Base-by-base conservation (phyloP, 768 basidiomycete genomes). In the Calocybe indica region DNA sequence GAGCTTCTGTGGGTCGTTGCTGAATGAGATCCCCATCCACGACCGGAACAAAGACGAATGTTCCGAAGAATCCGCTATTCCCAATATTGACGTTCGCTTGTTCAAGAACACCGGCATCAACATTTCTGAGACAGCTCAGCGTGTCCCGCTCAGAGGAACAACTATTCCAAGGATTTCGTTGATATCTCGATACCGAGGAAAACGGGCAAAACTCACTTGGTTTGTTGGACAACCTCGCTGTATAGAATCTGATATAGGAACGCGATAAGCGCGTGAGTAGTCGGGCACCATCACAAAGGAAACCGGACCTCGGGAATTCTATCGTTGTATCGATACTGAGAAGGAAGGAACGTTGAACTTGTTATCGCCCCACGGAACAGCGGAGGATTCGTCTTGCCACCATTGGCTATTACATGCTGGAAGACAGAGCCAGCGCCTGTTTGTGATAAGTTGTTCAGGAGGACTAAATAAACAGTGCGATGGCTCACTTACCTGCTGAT, bases 361-460 rank as follows among this genome's bases (percentile, higher is more conserved):
- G 72, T 66, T 10, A 78, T 74, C 0, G 67, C 74, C n/a, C 54
- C 62, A 39, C 61, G 55, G 55, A 76, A 78, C 2, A 78, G 56
- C 0, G 69, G 66, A 0, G 75, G 75, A 3, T 62, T 53, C 0
- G 75, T 78, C 31, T 66, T 62, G 10, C 76, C 76, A 7, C 63
- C 64, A 31, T 76, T 59, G 6, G 76, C 76, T 15, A 77, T 56
- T 1, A 76, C 32, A 31, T 78, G 76, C 45, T 78, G 75, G 3
- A 78, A 15, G 7, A 78, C 75, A 1, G 76, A 77, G 1, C 75
- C 75, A 15, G 70, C 76, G 45, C 72, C 71, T 70, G 49, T 6
- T 43, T 13, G 11, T 29, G 7, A 35, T 37, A 14, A 29, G 10
- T 12, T 13, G n/a, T n/a, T 7, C 6, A 38, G 10, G 10, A 31